Evolutionary conservation across 331 rosid genomes (phyloP), one percentile per base, ranked within the genome.

Genomic region (Pyracantha coccinea): DNA sequence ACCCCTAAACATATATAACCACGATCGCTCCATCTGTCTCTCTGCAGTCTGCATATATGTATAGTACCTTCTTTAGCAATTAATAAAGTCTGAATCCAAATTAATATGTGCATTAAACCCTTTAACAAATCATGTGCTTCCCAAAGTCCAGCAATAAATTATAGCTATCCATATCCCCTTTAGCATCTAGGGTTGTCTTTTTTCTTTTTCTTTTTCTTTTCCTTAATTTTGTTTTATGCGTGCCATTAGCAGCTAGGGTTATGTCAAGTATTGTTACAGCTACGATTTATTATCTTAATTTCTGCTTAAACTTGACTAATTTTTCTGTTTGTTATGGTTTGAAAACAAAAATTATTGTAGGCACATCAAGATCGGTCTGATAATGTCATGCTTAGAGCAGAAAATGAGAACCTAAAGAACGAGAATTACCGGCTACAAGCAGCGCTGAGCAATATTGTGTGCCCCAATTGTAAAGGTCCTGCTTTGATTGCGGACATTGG

Each of bases 311-410:
- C 23, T 58, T 75, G 66, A 24, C 11, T 24, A 55, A n/a, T 8
- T 50, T 4, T 38, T 38, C 45, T 38, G 35, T 25, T 74, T 2
- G 58, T 47, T 17, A 0, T 74, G 45, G 63, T 23, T 58, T 58
- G 45, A 38, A 38, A 38, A 38, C 45, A 38, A 38, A 20, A 25
- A 31, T 8, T 75, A 61, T 15, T 75, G 31, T 81, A 94, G 99
- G 99, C 99, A 75, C 99, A 94, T 57, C 99, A 94, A 75, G 99
- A 94, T 73, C 82, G 97, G 14, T 1, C 97, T 3, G 99, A 94
- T 79, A 94, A 94, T 80, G 83, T 65, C 62, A 85, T 90, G 70
- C 96, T 94, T 32, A 87, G 92, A 77, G 90, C 92, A 0, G 99
- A 94, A 73, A 94, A 94, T 84, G 99, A 94, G 62, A 77, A 13